These are phyloP conservation scores for Boletus pseudo-olivaceus DNA, from an alignment of 768 basidiomycete species.

Conservation along the genomic window DNA sequence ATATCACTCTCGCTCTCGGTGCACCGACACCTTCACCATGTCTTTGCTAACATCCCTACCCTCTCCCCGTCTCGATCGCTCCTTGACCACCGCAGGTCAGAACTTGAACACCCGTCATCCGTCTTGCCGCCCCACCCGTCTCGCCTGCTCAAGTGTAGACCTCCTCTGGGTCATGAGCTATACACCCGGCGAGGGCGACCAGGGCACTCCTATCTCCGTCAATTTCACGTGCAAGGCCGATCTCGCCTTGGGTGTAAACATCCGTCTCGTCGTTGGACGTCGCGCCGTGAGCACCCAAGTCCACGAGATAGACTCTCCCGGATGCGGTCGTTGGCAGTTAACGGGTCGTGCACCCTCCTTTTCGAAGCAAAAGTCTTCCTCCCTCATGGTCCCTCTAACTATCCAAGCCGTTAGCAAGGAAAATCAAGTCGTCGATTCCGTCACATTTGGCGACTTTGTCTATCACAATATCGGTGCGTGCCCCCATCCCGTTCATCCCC, in stretches of 20 bases:
- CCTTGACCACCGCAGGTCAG: conserved; percentile 11
- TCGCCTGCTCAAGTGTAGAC: conserved; percentile 46
- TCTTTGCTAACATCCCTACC: neutral
- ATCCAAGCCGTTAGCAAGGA: conserved; percentile 60
- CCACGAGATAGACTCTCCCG: conserved; percentile 43
- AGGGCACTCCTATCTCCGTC: conserved; percentile 61
- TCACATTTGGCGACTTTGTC: conserved; percentile 69
- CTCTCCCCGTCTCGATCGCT: neutral
- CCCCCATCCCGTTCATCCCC: neutral
- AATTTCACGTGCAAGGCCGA: conserved; percentile 38
- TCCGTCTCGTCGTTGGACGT: conserved; percentile 72
- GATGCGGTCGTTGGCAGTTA: conserved; percentile 60
- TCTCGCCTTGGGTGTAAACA: conserved; percentile 39
- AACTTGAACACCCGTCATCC: conserved; percentile 9
- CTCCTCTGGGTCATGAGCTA: conserved; percentile 66
- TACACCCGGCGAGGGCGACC: conserved; percentile 59
- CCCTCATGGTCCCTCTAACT: conserved; percentile 49
- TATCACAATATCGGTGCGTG: conserved; percentile 50
- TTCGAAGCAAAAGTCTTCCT: conserved; percentile 35
- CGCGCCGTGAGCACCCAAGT: conserved; percentile 69
- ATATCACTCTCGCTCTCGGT: neutral
- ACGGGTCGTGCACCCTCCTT: conserved; percentile 59
- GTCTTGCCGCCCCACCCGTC: conserved; percentile 15
- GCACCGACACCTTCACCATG: neutral
- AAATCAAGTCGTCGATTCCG: conserved; percentile 54